Evolutionary conservation across 2,329 filamentous ascomycete species (phyloP), one percentile per base, ranked within the genome.

Genomic region (Cytospora schulzeri): DNA sequence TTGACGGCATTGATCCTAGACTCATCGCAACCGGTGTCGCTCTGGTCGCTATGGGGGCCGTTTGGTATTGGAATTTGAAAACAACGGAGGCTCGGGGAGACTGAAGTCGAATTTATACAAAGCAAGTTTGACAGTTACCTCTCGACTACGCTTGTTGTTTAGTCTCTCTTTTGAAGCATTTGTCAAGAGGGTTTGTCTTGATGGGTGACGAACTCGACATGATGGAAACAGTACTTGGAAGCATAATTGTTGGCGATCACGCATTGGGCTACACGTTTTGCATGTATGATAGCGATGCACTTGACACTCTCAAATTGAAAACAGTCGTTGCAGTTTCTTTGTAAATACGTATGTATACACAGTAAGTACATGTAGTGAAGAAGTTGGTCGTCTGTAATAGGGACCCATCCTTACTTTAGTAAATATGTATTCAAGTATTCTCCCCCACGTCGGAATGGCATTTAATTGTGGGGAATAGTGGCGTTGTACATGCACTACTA

Each of bases 1-100:
- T 65, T 67, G 66, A 67, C 65, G 65, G 31, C 57, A 62, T 62
- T 58, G 38, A 59, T 60, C 31, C 58, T 66, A 67, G 66, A 66
- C 64, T 66, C 56, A 57, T 66, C 57, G 61, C 64, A 45, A 61
- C 66, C 38, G 61, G 38, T 54, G 57, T 66, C 35, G 66, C 58
- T 57, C 31, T 67, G 50, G 48, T 60, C 56, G 66, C 60, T 31
- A 45, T 66, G 38, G 60, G 64, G 31, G 54, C 62, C 51, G 38
- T 48, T 52, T 63, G 52, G 51, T 57, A 59, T n/a, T 57, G 38
- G 63, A 66, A 58, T 7, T n/a, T 11, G 4, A 29, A 50, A 17
- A 54, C 41, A 31, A 17, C 52, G 33, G 53, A 60, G 51, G 26
- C 24, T n/a, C 55, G 38, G 28, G 50, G 62, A 45, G 54, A 41